Conservation (phyloP, 306 rosid species). For the Mimosa pudica region DNA sequence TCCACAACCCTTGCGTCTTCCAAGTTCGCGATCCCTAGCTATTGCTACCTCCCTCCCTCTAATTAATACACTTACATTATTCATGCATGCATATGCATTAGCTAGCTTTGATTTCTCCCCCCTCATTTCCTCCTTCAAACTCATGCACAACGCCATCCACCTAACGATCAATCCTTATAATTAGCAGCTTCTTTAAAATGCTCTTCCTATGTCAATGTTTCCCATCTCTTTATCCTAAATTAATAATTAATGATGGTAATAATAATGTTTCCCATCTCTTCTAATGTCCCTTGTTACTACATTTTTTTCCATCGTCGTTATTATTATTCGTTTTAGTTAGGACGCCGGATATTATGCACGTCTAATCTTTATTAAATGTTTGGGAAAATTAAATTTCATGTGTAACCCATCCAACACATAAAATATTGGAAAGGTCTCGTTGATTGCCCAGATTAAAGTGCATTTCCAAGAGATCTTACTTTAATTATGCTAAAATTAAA, state of each 20-base stretch:
- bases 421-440: too few relatives aligned
- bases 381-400: too few relatives aligned
- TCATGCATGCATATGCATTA: too few relatives aligned
- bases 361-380: too few relatives aligned
- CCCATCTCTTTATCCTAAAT: neutral
- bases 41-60: neutral
- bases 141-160: neutral
- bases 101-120: too few relatives aligned
- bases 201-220: neutral
- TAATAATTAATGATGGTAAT: neutral
- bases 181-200: neutral
- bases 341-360: neutral
- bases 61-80: too few relatives aligned
- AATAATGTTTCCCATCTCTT: neutral
- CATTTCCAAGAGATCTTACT: too few relatives aligned
- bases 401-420: too few relatives aligned
- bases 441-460: too few relatives aligned
- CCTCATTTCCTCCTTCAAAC: neutral
- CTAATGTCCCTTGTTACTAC: neutral
- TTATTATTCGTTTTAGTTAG: neutral
- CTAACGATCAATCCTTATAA: neutral
- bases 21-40: constrained; percentile 59
- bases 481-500: too few relatives aligned
- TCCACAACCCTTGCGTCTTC: constrained; percentile 71
- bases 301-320: neutral